phyloP scores from a whole-genome alignment of 768 basidiomycete genomes.

The Leccinum rimulosum region DNA sequence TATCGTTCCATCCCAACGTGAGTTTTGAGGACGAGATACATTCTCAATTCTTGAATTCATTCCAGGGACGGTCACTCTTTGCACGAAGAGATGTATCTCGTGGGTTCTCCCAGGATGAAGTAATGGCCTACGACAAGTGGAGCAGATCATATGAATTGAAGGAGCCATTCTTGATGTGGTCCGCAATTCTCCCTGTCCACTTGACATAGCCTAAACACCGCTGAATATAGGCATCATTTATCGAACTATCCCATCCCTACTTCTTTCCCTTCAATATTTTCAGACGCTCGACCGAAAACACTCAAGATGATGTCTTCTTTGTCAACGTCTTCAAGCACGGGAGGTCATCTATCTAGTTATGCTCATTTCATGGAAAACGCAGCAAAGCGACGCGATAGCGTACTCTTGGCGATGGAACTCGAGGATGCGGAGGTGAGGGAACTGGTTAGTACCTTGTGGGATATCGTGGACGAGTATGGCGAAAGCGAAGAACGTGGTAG shows the following conservation, averaged over 20 bases:
- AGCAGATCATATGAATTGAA: conserved; percentile 27
- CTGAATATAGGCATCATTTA: conserved; percentile 41
- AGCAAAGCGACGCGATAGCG: conserved; percentile 37
- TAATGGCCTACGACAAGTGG: conserved; percentile 41
- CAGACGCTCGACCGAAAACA: conserved; percentile 12
- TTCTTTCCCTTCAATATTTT: conserved; percentile 55
- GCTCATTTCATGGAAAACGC: conserved; percentile 49
- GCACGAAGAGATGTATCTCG: conserved; percentile 55
- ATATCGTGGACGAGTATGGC: conserved; percentile 47
- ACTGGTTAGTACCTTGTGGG: conserved; percentile 58
- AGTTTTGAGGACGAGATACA: conserved; percentile 1
- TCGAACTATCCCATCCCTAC: conserved; percentile 57
- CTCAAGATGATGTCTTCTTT: conserved; percentile 44
- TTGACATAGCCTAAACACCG: conserved; percentile 7
- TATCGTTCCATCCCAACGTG: conserved; percentile 37
- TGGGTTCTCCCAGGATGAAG: conserved; percentile 46
- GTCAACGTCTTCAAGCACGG: conserved; percentile 39
- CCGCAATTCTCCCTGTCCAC: conserved; percentile 8
- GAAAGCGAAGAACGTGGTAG: conserved; percentile 24
- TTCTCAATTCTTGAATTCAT: not conserved
- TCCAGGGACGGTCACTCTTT: conserved; percentile 29
- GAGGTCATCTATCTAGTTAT: conserved; percentile 47
- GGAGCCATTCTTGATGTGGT: conserved; percentile 40
- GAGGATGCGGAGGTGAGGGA: conserved; percentile 58
- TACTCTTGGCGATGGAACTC: conserved; percentile 37